These are phyloP conservation scores for Rhynchospora breviuscula DNA, from an alignment of 176 grass and related monocot species.

Conservation along the genomic window DNA sequence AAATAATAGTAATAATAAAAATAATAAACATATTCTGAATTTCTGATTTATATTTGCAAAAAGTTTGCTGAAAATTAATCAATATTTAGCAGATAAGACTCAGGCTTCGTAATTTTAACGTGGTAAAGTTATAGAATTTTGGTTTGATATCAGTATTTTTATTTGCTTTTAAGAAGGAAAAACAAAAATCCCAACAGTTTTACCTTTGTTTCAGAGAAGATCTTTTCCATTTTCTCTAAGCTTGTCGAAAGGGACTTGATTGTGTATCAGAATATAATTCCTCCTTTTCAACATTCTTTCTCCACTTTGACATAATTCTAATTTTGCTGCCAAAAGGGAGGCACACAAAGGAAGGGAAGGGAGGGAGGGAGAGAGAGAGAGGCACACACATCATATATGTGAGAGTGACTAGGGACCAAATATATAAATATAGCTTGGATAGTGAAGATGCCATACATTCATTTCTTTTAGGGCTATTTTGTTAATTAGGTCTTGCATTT, in stretches of 20 bases:
- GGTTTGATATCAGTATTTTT: not conserved
- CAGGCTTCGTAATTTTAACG: not conserved
- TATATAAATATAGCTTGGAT: constrained; percentile 19
- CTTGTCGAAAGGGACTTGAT: not conserved
- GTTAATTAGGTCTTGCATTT: constrained; percentile 7
- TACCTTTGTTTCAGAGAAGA: constrained; percentile 9
- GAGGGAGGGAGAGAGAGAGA: constrained; percentile 11
- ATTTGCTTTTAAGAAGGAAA: not conserved
- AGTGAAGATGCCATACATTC: not conserved
- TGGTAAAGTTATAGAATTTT: not conserved
- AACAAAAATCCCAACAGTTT: not conserved
- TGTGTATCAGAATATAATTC: not conserved
- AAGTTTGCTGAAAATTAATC: not conserved
- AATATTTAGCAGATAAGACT: not conserved
- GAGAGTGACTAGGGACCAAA: constrained; percentile 16
- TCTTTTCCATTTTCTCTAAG: not conserved
- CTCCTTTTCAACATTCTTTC: constrained; percentile 7
- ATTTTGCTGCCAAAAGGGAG: constrained; percentile 35
- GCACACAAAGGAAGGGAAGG: constrained; percentile 33
- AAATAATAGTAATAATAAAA: not conserved
- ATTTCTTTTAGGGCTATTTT: not conserved
- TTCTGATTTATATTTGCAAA: not conserved
- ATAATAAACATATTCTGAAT: not conserved
- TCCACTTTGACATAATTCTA: constrained; percentile 33
- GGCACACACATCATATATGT: constrained; percentile 3